Evolutionary conservation across 2,329 filamentous ascomycete species (phyloP).

Genomic region (Daldinia eschscholtzii): DNA sequence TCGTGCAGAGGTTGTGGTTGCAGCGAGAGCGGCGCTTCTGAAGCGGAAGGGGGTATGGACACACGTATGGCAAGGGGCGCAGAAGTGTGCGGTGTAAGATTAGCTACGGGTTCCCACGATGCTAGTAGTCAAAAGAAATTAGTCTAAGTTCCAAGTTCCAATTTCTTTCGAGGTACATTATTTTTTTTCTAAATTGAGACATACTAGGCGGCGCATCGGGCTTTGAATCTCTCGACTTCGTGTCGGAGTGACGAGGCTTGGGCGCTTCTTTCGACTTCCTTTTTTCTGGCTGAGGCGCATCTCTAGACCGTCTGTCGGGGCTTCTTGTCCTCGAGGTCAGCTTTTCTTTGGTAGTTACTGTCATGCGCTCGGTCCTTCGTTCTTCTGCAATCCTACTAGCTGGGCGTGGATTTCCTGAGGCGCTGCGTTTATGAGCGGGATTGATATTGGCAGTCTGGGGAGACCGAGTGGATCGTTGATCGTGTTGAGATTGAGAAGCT

Average conservation of each 20-base stretch:
- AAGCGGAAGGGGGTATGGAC: conserved; percentile 78
- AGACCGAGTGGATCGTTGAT: conserved; percentile 55
- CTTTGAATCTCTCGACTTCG: conserved; percentile 60
- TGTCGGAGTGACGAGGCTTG: conserved; percentile 60
- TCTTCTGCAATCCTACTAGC: conserved; percentile 64
- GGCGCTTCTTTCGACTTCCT: conserved; percentile 56
- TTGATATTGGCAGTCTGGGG: conserved; percentile 54
- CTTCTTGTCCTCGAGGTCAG: conserved; percentile 71
- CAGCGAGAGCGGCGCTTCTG: conserved; percentile 75
- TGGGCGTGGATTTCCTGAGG: conserved; percentile 69
- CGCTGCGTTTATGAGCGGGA: conserved; percentile 67
- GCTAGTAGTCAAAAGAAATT: conserved; percentile 53
- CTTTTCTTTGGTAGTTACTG: conserved; percentile 73
- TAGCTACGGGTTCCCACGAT: conserved; percentile 84
- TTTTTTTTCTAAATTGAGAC: conserved; percentile 37
- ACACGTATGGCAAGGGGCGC: conserved; percentile 64
- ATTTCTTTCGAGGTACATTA: not conserved
- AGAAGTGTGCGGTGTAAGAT: conserved; percentile 74
- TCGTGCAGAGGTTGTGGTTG: conserved; percentile 77
- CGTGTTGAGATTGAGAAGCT: conserved; percentile 43
- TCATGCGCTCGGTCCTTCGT: conserved; percentile 67
- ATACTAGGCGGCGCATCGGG: conserved; percentile 65
- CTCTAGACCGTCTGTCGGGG: conserved; percentile 61
- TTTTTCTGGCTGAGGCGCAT: conserved; percentile 52
- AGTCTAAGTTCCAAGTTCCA: conserved; percentile 34